Percentiles rank a stretch among this genome's conserved stretches.
phyloP scores from a whole-genome alignment of 2,329 filamentous ascomycete species.

The Zasmidium angulare region DNA sequence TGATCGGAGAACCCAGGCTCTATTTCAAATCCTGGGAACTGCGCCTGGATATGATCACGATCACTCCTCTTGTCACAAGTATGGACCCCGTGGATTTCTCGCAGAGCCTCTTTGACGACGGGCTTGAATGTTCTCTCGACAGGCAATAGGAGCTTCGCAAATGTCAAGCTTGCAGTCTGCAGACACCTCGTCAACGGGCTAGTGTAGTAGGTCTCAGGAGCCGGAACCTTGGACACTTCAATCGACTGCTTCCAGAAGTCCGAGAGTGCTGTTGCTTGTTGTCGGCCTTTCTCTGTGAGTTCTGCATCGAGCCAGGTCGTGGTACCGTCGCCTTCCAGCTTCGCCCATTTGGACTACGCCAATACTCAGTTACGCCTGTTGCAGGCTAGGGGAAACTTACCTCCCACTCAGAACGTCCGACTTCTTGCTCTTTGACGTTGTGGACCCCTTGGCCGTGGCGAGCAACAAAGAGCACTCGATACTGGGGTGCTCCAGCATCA shows the following conservation, averaged over 20 bases:
- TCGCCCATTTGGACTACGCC: conserved; percentile 57
- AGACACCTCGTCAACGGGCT: conserved; percentile 64
- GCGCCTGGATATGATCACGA: conserved; percentile 52
- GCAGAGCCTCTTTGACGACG: conserved; percentile 60
- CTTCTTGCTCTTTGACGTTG: conserved; percentile 65
- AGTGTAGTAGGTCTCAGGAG: conserved; percentile 63
- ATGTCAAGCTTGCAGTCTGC: conserved; percentile 62
- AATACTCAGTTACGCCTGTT: neutral
- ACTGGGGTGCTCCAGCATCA: neutral
- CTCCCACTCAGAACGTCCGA: conserved; percentile 68
- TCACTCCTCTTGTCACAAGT: conserved; percentile 65
- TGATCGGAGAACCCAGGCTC: conserved; percentile 62
- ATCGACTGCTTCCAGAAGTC: conserved; percentile 54
- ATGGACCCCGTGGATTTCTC: conserved; percentile 66
- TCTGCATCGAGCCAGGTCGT: conserved; percentile 62
- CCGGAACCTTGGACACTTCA: conserved; percentile 47
- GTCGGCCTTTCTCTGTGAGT: conserved; percentile 58
- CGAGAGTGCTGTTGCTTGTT: conserved; percentile 59
- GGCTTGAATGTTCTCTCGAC: conserved; percentile 54
- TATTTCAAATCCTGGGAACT: conserved; percentile 55
- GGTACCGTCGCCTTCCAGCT: conserved; percentile 62
- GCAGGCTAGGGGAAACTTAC: conserved; percentile 9
- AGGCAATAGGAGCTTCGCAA: conserved; percentile 54
- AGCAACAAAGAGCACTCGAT: neutral
- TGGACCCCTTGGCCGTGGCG: conserved; percentile 66